Base-by-base conservation (phyloP, 768 basidiomycete species). In the Pisolithus marmoratus region DNA sequence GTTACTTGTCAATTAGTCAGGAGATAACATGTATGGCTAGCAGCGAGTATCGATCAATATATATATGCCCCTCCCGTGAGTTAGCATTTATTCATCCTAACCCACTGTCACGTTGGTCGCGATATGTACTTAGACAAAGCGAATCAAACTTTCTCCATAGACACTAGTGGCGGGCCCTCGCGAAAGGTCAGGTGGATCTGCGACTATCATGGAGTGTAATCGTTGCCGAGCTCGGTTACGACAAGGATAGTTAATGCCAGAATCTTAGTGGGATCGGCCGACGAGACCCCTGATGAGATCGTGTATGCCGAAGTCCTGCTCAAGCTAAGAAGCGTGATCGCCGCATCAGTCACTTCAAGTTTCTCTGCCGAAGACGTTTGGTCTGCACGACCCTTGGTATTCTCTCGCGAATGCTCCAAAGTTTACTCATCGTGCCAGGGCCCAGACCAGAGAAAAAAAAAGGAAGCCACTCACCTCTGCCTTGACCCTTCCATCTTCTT, bases 291-390 rank as follows among this genome's bases (percentile, higher is more conserved):
- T 20, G 17, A 47, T 31, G 15, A 47, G 46, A n/a, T 71, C 69
- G 20, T 71, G 70, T 48, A 85, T 46, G 12, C 83, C 82, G 37
- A 84, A 56, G 38, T 83, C 77, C 40, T 66, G 67, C 58, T 84
- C 83, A 38, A 86, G 76, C 85, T 85, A 51, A 20, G 44, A 36
- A 11, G 7, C 50, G 48, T 20, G 22, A 9, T 56, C 22, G 42
- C 23, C 19, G 26, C 26, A 41, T 14, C 20, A n/a, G 23, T 17
- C 50, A 17, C 29, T 22, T 8, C 26, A 29, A 49, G 5, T 8
- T 8, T 34, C 34, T 34, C 31, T 34, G 5, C 15, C 3, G 34
- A 34, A 15, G 14, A 5, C 14, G 12, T 1, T 11, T 31, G 29
- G 29, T 31, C 2, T 31, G 11, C 9, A 9, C 29, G 29, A 31